Conservation (phyloP, 2,329 filamentous ascomycete genomes). For the Aspergillus ochraceus region DNA sequence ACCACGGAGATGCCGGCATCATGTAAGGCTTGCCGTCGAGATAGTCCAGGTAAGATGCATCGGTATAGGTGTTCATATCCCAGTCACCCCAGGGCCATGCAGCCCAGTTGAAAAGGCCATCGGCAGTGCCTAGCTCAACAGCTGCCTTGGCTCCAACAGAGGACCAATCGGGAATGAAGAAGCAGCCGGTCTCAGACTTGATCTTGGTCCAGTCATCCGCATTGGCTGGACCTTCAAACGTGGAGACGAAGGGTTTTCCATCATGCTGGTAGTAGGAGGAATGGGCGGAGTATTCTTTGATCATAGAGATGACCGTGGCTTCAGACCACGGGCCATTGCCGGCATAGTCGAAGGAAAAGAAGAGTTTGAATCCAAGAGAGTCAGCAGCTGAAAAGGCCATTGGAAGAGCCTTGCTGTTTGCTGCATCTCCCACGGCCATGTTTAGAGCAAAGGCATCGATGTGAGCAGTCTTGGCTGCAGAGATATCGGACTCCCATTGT, state of each 20-base stretch:
- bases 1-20: slow-evolving; percentile 60
- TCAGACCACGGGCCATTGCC: slow-evolving; percentile 33
- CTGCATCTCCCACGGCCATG: slow-evolving; percentile 29
- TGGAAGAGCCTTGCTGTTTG: slow-evolving; percentile 18
- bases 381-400: slow-evolving; percentile 29
- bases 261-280: slow-evolving; percentile 28
- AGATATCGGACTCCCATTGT: slow-evolving; percentile 36
- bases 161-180: slow-evolving; percentile 51
- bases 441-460: slow-evolving; percentile 47
- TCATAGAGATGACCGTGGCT: slow-evolving; percentile 24
- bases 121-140: slow-evolving; percentile 25
- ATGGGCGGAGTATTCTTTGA: slow-evolving; percentile 27
- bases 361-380: slow-evolving; percentile 31
- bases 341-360: slow-evolving; percentile 41
- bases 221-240: slow-evolving; percentile 47
- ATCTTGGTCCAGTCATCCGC: slow-evolving; percentile 47
- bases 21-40: slow-evolving; percentile 45
- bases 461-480: slow-evolving; percentile 33
- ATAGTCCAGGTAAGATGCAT: slow-evolving; percentile 41
- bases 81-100: slow-evolving; percentile 44
- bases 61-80: slow-evolving; percentile 37
- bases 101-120: slow-evolving; percentile 45
- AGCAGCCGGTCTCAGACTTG: slow-evolving; percentile 40
- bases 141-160: slow-evolving; percentile 33
- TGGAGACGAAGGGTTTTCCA: slow-evolving; percentile 39